Evolutionary conservation across 805 yeast genomes (phyloP), one percentile per base, ranked within the genome.

Genomic region (Metschnikowia kunwiensis): DNA sequence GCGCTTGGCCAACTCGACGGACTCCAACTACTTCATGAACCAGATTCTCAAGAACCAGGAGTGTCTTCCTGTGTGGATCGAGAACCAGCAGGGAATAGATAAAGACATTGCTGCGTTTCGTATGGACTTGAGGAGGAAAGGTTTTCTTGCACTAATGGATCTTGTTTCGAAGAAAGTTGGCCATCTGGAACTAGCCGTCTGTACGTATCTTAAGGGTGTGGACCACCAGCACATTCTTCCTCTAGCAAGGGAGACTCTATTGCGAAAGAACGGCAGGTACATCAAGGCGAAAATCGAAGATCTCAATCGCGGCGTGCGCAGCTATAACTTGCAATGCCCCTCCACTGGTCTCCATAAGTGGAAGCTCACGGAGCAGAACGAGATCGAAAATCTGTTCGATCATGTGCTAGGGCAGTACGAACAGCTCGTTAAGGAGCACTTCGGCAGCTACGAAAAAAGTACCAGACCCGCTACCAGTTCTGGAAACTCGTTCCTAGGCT

Each of bases 1-100:
- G 64, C 55, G 82, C 77, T 30, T 82, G 68, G 58, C 66, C 72
- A 39, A 93, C 77, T 57, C 74, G 73, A 42, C 85, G 78, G 36
- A 94, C 43, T 46, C 68, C 5, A 60, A 82, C 49, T 86, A 80
- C 55, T 86, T 86, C 54, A 59, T 88, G 62, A 88, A 88, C 59
- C 78, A 84, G 43, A 81, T 88, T 29, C 60, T 88, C 38, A 75
- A 72, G 43, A 73, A 76, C 27, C 96, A 88, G 57, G 88, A 86
- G 32, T 79, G 86, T 1, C 64, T 79, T 8, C 95, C 96, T 0
- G 95, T 95, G 0, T 88, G 96, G 96, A 81, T 88, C 24, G 95
- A 86, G 49, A 80, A 76, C 37, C 93, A 85, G 56, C 67, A 75
- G 13, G 69, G 75, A 2, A 75, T 82, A 4, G 70, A 73, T 27